phyloP scores from a whole-genome alignment of 225 moss, liverwort and hornwort species.

The Straminergon stramineum region DNA sequence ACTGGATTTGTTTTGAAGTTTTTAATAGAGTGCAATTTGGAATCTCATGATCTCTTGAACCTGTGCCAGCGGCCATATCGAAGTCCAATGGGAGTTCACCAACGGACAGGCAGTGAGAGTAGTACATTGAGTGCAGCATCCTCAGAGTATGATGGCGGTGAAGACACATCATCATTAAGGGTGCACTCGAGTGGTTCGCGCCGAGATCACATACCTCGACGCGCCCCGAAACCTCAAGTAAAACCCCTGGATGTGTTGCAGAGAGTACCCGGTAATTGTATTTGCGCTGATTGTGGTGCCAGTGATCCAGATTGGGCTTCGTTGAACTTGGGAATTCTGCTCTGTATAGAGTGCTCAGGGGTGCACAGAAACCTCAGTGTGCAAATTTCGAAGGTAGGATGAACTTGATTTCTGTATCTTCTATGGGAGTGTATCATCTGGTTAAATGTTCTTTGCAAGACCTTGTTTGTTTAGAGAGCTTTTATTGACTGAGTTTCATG shows the following conservation, averaged over 20 bases:
- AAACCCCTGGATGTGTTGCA: slow-evolving; percentile 73
- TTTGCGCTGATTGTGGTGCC: slow-evolving; percentile 88
- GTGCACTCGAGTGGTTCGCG: slow-evolving; percentile 23
- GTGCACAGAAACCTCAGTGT: slow-evolving; percentile 95
- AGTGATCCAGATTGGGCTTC: slow-evolving; percentile 97
- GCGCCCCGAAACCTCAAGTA: slow-evolving; percentile 42
- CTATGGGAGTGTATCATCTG: neutral
- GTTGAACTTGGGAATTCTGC: slow-evolving; percentile 74
- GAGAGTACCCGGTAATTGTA: slow-evolving; percentile 64
- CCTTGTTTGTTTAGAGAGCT: neutral
- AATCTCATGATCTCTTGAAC: slow-evolving; percentile 6
- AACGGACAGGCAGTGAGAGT: slow-evolving; percentile 56
- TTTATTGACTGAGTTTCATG: neutral
- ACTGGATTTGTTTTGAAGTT: neutral
- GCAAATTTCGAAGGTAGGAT: slow-evolving; percentile 67
- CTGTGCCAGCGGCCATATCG: slow-evolving; percentile 35
- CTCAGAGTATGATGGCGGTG: slow-evolving; percentile 40
- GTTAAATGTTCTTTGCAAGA: neutral
- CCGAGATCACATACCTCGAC: slow-evolving; percentile 45
- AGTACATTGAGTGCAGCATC: slow-evolving; percentile 64
- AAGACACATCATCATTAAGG: slow-evolving; percentile 35
- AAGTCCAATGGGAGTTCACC: slow-evolving; percentile 32
- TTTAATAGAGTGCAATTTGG: neutral
- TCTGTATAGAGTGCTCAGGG: slow-evolving; percentile 94
- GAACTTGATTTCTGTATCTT: neutral